phyloP scores from a whole-genome alignment of 1,284 basidiomycete species.

The Mycosarcoma mackinlayi region DNA sequence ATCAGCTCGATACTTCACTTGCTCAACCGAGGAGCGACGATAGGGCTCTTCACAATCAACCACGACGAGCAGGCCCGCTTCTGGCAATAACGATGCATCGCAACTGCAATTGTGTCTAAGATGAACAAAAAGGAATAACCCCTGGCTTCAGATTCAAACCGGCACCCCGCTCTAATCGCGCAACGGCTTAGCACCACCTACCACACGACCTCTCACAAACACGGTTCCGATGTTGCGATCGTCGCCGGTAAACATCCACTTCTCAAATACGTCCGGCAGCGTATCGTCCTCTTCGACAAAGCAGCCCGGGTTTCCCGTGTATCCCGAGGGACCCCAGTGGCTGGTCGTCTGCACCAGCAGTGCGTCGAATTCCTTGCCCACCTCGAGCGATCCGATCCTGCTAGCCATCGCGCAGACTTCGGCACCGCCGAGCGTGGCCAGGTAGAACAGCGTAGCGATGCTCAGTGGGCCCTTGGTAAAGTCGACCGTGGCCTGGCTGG shows the following conservation, averaged over 20 bases:
- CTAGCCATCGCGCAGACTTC: slow-evolving; percentile 80
- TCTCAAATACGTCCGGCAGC: slow-evolving; percentile 59
- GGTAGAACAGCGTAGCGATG: slow-evolving; percentile 82
- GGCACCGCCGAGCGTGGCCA: slow-evolving; percentile 92
- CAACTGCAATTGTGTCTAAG: no score
- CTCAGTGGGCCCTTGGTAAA: slow-evolving; percentile 78
- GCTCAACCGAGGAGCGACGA: no score
- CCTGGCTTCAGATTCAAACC: no score
- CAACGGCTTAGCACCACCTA: slow-evolving; percentile 75
- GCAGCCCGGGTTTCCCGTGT: slow-evolving; percentile 74
- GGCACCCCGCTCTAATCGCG: slow-evolving; percentile 13
- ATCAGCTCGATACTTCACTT: no score
- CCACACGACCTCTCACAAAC: slow-evolving; percentile 82
- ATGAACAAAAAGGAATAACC: neutral
- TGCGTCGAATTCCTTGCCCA: slow-evolving; percentile 91
- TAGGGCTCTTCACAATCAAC: no score
- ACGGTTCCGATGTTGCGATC: slow-evolving; percentile 86
- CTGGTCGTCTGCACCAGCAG: slow-evolving; percentile 75
- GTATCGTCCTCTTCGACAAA: slow-evolving; percentile 72
- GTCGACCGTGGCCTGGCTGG: slow-evolving; percentile 30
- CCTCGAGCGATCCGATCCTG: slow-evolving; percentile 80
- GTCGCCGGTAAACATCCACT: slow-evolving; percentile 72
- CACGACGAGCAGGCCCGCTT: no score
- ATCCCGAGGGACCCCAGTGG: slow-evolving; percentile 67
- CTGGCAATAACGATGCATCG: no score